These are phyloP conservation scores for Cercophora scortea DNA, from an alignment of 495 filamentous ascomycete species.

Conservation along the genomic window DNA sequence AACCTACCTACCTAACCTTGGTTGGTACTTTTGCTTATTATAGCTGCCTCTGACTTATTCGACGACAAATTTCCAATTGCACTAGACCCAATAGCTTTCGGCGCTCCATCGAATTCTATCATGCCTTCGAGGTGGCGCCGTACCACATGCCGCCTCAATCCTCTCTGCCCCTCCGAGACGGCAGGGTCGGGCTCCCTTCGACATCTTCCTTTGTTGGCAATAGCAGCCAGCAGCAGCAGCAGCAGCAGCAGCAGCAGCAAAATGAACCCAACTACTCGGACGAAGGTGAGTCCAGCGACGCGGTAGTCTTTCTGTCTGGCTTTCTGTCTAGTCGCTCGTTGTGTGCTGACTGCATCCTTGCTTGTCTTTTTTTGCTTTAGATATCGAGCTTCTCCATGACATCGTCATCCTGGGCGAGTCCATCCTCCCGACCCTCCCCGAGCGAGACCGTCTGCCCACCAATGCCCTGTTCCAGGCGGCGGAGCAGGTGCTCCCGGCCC, in stretches of 20 bases:
- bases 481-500: constrained; percentile 57
- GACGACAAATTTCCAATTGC: constrained; percentile 6
- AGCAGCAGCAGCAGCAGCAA: not conserved
- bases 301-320: constrained; percentile 15
- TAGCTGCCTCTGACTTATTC: constrained; percentile 1
- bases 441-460: constrained; percentile 58
- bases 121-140: constrained; percentile 26
- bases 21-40: no score
- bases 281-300: constrained; percentile 45
- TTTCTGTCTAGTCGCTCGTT: no score
- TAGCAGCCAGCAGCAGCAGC: constrained; percentile 4
- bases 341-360: no score
- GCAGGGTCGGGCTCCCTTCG: constrained; percentile 39
- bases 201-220: constrained; percentile 9
- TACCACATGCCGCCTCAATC: constrained; percentile 26
- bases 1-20: no score
- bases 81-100: not conserved
- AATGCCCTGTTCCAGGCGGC: constrained; percentile 76
- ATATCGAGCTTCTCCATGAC: constrained; percentile 69
- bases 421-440: constrained; percentile 44
- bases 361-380: constrained; percentile 14
- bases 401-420: constrained; percentile 66
- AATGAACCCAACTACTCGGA: not conserved
- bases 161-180: constrained; percentile 22
- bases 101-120: constrained; percentile 16